Base-by-base conservation (phyloP, 768 basidiomycete genomes). In the Thelephora aurantiotincta region DNA sequence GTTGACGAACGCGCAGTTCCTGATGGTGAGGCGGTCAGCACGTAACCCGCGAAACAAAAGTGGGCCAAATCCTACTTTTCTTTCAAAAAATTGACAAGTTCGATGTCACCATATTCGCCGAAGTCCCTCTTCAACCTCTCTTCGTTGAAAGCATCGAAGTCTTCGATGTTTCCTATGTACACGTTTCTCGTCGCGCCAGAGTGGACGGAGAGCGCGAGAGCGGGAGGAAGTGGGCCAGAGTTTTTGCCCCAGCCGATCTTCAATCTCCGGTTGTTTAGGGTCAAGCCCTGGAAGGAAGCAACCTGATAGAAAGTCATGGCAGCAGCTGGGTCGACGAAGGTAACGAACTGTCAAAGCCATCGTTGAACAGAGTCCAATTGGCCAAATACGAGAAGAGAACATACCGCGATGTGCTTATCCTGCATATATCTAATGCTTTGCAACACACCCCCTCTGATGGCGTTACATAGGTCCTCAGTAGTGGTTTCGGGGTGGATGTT, bases 221-320 rank as follows among this genome's bases (percentile, higher is more conserved):
- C 75, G 13, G 92, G 84, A 14, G 82, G 75, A 13, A 94, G 70
- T 14, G 91, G 83, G 5, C 91, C 92, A 13, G 89, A 82, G 58
- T 87, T 87, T 74, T 94, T 98, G 49, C 94, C 94, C 96, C 94
- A 99, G 43, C 94, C 93, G 55, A 97, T 80, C 71, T 97, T 98
- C 52, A 98, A 75, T 22, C 92, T 80, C 37, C 93, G 82, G 63
- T 91, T 89, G 69, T 91, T 93, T 50, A 98, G 70, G 19, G 83
- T 89, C 48, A 99, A 69, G 5, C 93, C 92, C 54, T 91, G 84
- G 60, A 80, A 84, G 1, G 82, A 80, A 13, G 94, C 91, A 34
- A 90, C 82, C 58, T 94, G 87, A 77, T 79, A 92, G 73, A 99
- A 97, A 9, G 86, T 85, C 58, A 89, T 82, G 2, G 96, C 93